Conservation (phyloP, 257 asterid genomes). For the Solanum megistacrolobum region DNA sequence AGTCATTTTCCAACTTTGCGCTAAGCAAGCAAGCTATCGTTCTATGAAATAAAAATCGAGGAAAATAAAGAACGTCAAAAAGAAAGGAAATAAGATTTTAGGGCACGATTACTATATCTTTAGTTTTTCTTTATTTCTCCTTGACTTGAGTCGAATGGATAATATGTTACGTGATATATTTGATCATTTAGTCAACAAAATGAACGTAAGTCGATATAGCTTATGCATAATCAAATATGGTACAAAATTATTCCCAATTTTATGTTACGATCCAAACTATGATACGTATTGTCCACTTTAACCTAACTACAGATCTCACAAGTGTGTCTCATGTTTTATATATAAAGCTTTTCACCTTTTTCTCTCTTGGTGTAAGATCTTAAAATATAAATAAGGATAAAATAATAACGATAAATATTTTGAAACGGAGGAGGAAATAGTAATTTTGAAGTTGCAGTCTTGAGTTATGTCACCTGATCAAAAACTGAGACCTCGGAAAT, state of each 20-base stretch:
- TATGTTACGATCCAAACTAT: neutral
- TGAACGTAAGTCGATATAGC: neutral
- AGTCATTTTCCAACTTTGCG: neutral
- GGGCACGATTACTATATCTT: neutral
- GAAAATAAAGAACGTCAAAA: too few species aligned
- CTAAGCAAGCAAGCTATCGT: neutral
- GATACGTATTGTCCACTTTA: neutral
- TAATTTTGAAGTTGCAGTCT: neutral
- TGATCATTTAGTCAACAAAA: too few species aligned
- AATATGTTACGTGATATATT: too few species aligned
- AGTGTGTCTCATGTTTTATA: neutral
- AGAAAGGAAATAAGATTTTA: too few species aligned
- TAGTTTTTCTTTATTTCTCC: too few species aligned
- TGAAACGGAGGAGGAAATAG: neutral
- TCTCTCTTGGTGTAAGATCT: neutral
- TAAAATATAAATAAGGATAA: neutral
- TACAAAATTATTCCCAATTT: neutral
- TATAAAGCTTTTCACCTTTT: neutral
- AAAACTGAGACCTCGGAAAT: slow-evolving; percentile 1
- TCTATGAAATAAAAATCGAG: neutral
- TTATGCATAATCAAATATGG: neutral
- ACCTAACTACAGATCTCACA: neutral
- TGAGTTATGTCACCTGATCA: neutral
- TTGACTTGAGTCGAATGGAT: neutral
- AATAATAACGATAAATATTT: neutral